Evolutionary conservation across 768 basidiomycete genomes (phyloP).

Genomic region (Termitomyces sp.): DNA sequence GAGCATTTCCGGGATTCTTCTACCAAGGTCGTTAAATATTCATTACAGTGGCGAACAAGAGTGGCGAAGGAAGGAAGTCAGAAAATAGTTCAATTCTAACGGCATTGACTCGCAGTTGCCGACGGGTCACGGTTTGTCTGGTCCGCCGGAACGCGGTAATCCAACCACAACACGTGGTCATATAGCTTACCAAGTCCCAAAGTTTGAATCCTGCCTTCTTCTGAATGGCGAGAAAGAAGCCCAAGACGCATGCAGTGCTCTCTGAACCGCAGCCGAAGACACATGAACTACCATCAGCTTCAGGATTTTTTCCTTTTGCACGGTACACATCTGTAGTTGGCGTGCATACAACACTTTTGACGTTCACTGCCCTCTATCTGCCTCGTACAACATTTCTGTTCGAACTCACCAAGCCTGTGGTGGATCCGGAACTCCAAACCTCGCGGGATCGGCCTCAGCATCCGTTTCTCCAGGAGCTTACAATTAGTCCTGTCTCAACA

Average conservation of each 20-base stretch:
- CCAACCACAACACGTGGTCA: background rate
- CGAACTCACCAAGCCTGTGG: conserved; percentile 30
- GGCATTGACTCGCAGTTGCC: background rate
- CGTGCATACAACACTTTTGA: conserved; percentile 64
- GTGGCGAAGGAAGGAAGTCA: background rate
- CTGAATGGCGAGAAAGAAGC: conserved; percentile 7
- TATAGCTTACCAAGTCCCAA: background rate
- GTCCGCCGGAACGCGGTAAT: conserved; percentile 1
- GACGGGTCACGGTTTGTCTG: background rate
- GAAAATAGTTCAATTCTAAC: background rate
- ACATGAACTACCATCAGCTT: background rate
- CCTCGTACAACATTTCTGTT: conserved; percentile 57
- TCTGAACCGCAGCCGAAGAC: conserved; percentile 2
- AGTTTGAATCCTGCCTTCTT: background rate
- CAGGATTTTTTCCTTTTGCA: conserved; percentile 31
- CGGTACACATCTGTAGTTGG: conserved; percentile 67
- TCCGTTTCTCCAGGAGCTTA: conserved; percentile 66
- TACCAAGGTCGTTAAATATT: background rate
- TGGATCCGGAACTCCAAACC: conserved; percentile 31
- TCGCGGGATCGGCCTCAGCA: conserved; percentile 68
- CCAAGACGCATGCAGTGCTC: background rate
- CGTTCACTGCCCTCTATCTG: conserved; percentile 67
- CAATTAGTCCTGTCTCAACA: conserved; percentile 56
- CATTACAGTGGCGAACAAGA: background rate
- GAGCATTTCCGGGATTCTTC: background rate